phyloP scores from a whole-genome alignment of 202 grass and related monocot genomes.

The Dendrocalamus latiflorus region DNA sequence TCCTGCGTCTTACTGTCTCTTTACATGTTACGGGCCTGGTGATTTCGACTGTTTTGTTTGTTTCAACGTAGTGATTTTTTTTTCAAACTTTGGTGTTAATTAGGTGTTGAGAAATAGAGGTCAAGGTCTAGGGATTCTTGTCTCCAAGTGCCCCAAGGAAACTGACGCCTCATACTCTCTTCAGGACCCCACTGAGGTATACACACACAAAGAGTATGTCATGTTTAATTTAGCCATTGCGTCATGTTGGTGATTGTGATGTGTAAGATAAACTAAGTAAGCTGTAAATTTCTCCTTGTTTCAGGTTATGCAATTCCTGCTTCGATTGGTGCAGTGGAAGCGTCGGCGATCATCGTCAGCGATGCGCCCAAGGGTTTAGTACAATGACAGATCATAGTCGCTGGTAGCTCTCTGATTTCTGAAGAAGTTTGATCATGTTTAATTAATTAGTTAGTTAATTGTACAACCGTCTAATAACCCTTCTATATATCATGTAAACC shows the following conservation, averaged over 20 bases:
- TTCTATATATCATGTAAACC: background rate
- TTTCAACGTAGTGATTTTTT: background rate
- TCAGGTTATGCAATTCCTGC: slow-evolving; percentile 55
- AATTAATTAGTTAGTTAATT: background rate
- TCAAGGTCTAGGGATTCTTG: slow-evolving; percentile 49
- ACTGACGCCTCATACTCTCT: slow-evolving; percentile 57
- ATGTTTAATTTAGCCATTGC: background rate
- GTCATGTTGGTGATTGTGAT: background rate
- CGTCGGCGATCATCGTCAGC: background rate
- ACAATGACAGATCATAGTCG: background rate
- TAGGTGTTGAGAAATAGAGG: slow-evolving; percentile 45
- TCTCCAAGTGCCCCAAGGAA: slow-evolving; percentile 52
- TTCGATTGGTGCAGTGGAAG: slow-evolving; percentile 42
- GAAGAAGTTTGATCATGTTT: slow-evolving; percentile 7
- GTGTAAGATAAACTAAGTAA: background rate
- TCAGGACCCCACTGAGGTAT: slow-evolving; percentile 47
- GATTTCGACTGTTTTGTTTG: background rate
- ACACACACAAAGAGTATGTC: background rate
- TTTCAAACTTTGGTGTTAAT: background rate
- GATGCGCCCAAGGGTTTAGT: slow-evolving; percentile 22
- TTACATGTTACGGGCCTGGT: background rate
- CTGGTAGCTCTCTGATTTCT: background rate
- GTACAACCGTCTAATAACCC: no score
- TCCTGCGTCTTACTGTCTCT: background rate
- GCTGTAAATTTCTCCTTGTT: background rate